Conservation (phyloP, 305 asterid genomes). For the Fraxinus velutina region DNA sequence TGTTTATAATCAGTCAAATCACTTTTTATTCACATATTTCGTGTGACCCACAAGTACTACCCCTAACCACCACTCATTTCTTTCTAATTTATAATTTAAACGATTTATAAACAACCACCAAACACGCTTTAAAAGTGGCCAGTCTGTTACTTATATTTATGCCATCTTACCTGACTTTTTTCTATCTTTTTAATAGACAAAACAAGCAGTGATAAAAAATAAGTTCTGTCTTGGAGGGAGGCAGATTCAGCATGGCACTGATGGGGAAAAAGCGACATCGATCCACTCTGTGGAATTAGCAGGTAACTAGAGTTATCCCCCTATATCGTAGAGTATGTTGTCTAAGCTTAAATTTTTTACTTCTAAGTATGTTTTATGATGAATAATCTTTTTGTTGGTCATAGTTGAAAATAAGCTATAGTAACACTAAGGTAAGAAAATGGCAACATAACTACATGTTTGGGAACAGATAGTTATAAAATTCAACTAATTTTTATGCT, state of each 20-base stretch:
- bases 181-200: slow-evolving; percentile 33
- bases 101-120: not conserved
- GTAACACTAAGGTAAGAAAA: not conserved
- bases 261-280: slow-evolving; percentile 26
- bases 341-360: slow-evolving; percentile 7
- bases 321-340: slow-evolving; percentile 5
- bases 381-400: not conserved
- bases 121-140: not conserved
- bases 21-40: not conserved
- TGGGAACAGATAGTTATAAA: not conserved
- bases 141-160: not conserved
- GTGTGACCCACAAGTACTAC: not conserved
- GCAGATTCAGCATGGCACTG: slow-evolving; percentile 26
- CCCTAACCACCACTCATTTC: not conserved
- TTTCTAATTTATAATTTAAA: not conserved
- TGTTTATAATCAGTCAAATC: too few species aligned
- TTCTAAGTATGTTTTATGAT: not conserved
- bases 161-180: slow-evolving; percentile 12
- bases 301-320: slow-evolving; percentile 35
- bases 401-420: not conserved
- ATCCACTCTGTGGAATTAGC: slow-evolving; percentile 26
- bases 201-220: slow-evolving; percentile 37
- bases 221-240: slow-evolving; percentile 32
- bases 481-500: not conserved
- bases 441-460: not conserved